phyloP scores from a whole-genome alignment of 1,284 basidiomycete genomes.

The Leccinum fallax region DNA sequence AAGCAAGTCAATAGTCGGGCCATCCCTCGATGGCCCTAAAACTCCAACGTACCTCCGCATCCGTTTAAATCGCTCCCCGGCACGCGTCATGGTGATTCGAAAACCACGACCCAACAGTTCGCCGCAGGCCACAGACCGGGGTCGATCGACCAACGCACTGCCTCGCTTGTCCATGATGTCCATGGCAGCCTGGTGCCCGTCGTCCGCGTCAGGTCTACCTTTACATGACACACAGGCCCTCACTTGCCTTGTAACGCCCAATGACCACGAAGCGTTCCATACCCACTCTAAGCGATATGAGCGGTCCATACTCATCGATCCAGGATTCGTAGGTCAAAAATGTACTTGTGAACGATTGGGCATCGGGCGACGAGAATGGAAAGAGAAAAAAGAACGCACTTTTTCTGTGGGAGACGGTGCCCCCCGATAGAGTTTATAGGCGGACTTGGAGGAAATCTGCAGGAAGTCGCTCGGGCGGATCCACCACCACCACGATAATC shows the following conservation, averaged over 20 bases:
- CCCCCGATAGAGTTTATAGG: constrained; percentile 5
- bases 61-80: constrained; percentile 11
- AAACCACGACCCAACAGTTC: constrained; percentile 14
- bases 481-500: background rate
- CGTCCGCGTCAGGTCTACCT: background rate
- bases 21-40: background rate
- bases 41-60: constrained; percentile 5
- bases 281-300: constrained; percentile 14
- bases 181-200: constrained; percentile 10
- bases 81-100: background rate
- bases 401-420: constrained; percentile 10
- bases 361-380: background rate
- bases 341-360: background rate
- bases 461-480: background rate
- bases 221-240: background rate
- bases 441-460: constrained; percentile 13
- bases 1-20: background rate
- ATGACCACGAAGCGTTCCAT: constrained; percentile 11
- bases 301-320: constrained; percentile 15
- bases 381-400: constrained; percentile 1
- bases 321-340: constrained; percentile 9
- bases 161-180: constrained; percentile 21
- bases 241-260: constrained; percentile 14
- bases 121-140: constrained; percentile 6
- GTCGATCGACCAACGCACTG: constrained; percentile 1